Conservation (phyloP, 2,329 filamentous ascomycete species). For the Pezicula radicicola region DNA sequence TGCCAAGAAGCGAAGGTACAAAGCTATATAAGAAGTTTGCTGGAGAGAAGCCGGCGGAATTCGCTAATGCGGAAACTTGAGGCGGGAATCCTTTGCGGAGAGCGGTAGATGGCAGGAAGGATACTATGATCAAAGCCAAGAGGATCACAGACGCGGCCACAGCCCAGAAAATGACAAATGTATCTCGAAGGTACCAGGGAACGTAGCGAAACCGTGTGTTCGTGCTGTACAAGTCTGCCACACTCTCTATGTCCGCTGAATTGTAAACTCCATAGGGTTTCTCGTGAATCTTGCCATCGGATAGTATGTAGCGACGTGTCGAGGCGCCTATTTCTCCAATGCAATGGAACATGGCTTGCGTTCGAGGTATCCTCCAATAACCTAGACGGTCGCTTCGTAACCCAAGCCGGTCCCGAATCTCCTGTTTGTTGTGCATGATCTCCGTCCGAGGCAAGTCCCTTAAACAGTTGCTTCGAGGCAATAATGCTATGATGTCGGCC, state of each 20-base stretch:
- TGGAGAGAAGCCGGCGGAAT: slow-evolving; percentile 68
- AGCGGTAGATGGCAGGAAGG: slow-evolving; percentile 68
- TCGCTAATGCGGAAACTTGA: slow-evolving; percentile 57
- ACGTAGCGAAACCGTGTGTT: slow-evolving; percentile 63
- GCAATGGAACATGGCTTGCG: slow-evolving; percentile 70
- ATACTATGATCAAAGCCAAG: slow-evolving; percentile 70
- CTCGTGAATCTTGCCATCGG: slow-evolving; percentile 44
- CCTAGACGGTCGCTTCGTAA: slow-evolving; percentile 71
- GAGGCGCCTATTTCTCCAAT: slow-evolving; percentile 63
- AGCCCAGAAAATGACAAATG: slow-evolving; percentile 63
- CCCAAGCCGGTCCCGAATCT: slow-evolving; percentile 51
- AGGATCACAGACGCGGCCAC: slow-evolving; percentile 59
- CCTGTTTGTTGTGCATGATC: slow-evolving; percentile 46
- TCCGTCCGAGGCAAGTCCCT: slow-evolving; percentile 70
- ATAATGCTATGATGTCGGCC: slow-evolving; percentile 74
- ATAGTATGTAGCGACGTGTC: slow-evolving; percentile 46
- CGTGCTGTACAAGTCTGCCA: slow-evolving; percentile 14
- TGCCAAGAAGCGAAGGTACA: slow-evolving; percentile 65
- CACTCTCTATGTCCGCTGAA: slow-evolving; percentile 20
- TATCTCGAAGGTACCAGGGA: slow-evolving; percentile 72
- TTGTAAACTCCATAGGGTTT: slow-evolving; percentile 16
- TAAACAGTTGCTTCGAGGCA: slow-evolving; percentile 77
- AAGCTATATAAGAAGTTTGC: slow-evolving; percentile 88
- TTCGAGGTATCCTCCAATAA: slow-evolving; percentile 73
- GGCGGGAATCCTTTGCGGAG: slow-evolving; percentile 72